These are phyloP conservation scores for Phoma sp. DNA, from an alignment of 2,329 filamentous ascomycete species.

Conservation along the genomic window DNA sequence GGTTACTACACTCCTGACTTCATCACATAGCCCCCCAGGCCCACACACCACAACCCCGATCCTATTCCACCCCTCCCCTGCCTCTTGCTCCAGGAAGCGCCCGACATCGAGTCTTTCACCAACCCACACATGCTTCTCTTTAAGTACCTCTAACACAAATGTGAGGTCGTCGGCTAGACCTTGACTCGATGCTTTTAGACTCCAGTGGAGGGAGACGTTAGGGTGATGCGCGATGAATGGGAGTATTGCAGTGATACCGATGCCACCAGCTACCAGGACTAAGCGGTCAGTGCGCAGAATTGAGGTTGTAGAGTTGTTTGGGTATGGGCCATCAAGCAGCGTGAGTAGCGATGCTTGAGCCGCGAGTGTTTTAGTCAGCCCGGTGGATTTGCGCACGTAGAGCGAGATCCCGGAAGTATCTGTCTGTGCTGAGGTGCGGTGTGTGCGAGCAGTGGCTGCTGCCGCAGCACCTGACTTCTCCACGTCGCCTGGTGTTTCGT, in stretches of 20 bases:
- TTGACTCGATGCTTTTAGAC: constrained; percentile 35
- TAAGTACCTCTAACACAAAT: constrained; percentile 25
- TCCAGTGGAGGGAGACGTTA: constrained; percentile 54
- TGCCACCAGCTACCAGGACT: constrained; percentile 55
- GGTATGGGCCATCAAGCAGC: constrained; percentile 55
- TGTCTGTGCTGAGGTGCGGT: neutral
- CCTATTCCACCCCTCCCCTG: constrained; percentile 42
- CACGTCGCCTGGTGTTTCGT: neutral
- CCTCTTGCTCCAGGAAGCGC: constrained; percentile 44
- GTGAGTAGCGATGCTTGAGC: constrained; percentile 39
- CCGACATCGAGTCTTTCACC: constrained; percentile 47
- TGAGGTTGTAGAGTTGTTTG: constrained; percentile 35
- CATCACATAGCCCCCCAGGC: constrained; percentile 52
- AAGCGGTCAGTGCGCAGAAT: constrained; percentile 38
- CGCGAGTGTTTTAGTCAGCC: constrained; percentile 47
- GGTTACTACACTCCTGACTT: constrained; percentile 41
- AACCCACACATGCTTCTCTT: constrained; percentile 49
- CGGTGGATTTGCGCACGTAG: constrained; percentile 47
- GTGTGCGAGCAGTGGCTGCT: neutral
- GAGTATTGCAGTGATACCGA: constrained; percentile 57
- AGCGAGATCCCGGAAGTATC: constrained; percentile 43
- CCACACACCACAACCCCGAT: constrained; percentile 54
- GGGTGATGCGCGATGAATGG: constrained; percentile 45
- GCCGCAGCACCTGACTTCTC: constrained; percentile 1
- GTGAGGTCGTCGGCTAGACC: constrained; percentile 45